Conservation (phyloP, 2,329 filamentous ascomycete species). For the Calonectria pseudoturangicola region DNA sequence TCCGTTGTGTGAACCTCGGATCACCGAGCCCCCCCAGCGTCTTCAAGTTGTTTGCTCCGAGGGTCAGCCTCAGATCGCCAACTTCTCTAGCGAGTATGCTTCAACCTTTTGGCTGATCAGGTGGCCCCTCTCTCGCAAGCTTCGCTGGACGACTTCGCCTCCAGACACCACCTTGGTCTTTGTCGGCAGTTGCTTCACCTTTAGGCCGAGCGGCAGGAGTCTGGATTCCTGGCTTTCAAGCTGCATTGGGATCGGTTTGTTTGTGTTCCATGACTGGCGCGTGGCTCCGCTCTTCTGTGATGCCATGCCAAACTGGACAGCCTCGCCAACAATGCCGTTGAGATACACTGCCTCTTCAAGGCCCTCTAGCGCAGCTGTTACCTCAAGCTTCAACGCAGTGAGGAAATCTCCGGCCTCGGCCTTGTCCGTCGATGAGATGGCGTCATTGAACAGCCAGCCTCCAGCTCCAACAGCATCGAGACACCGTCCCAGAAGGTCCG, state of each 20-base stretch:
- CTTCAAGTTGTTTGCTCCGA: conserved; percentile 32
- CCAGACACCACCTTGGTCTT: conserved; percentile 77
- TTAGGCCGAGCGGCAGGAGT: conserved; percentile 84
- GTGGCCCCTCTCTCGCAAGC: conserved; percentile 83
- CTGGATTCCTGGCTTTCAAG: conserved; percentile 67
- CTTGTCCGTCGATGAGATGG: conserved; percentile 69
- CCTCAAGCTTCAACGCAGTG: conserved; percentile 78
- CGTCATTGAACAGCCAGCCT: conserved; percentile 82
- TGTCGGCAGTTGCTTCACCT: conserved; percentile 71
- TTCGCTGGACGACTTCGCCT: conserved; percentile 82
- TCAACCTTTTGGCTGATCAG: conserved; percentile 87
- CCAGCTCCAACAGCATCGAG: conserved; percentile 84
- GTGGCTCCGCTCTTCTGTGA: conserved; percentile 58
- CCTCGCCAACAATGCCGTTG: conserved; percentile 78
- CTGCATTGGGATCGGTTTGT: conserved; percentile 66
- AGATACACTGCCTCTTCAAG: conserved; percentile 81
- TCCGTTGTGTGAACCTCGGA: neutral
- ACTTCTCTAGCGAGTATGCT: conserved; percentile 88
- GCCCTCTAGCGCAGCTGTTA: conserved; percentile 82
- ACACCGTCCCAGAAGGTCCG: conserved; percentile 82
- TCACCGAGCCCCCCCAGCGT: conserved; percentile 9
- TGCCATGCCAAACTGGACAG: conserved; percentile 75
- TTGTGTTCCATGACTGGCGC: conserved; percentile 56
- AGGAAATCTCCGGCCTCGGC: conserved; percentile 79
- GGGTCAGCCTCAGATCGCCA: conserved; percentile 74